phyloP scores from a whole-genome alignment of 352 stramenopile genomes.

The Aphanomyces astaci region DNA sequence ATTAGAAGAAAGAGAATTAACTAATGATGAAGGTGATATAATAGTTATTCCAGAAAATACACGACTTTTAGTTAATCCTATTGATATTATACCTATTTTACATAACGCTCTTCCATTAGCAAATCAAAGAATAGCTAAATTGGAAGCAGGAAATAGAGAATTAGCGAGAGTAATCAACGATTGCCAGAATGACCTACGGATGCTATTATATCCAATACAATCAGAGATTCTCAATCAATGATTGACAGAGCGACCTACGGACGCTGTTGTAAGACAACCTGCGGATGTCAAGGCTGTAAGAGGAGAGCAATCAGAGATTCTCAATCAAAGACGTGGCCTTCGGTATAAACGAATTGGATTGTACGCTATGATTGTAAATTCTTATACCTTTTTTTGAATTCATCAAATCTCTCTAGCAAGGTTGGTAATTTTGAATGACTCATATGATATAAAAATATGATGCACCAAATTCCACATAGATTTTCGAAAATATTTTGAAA shows the following conservation, averaged over 20 bases:
- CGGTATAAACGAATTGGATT: slow-evolving; percentile 4
- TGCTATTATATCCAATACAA: too few species aligned
- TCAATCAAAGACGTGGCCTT: too few species aligned
- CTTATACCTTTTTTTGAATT: slow-evolving; percentile 9
- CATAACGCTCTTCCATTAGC: neutral
- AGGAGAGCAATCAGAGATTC: too few species aligned
- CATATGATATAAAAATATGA: slow-evolving; percentile 15
- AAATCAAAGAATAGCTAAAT: neutral
- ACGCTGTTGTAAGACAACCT: neutral
- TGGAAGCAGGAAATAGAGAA: slow-evolving; percentile 7
- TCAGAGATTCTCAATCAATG: neutral
- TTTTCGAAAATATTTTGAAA: slow-evolving; percentile 13
- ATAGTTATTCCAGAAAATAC: neutral
- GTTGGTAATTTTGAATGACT: neutral
- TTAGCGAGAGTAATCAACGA: too few species aligned
- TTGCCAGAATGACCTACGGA: too few species aligned
- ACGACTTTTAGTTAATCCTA: neutral
- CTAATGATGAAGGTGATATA: neutral
- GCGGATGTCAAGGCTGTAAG: too few species aligned
- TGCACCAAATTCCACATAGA: slow-evolving; percentile 8
- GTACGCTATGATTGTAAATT: neutral
- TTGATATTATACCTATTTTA: slow-evolving; percentile 6
- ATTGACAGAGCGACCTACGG: slow-evolving; percentile 3
- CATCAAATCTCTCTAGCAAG: slow-evolving; percentile 1
- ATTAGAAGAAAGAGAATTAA: slow-evolving; percentile 5